phyloP scores from a whole-genome alignment of 495 filamentous ascomycete genomes.

The Cairneyella variabilis region DNA sequence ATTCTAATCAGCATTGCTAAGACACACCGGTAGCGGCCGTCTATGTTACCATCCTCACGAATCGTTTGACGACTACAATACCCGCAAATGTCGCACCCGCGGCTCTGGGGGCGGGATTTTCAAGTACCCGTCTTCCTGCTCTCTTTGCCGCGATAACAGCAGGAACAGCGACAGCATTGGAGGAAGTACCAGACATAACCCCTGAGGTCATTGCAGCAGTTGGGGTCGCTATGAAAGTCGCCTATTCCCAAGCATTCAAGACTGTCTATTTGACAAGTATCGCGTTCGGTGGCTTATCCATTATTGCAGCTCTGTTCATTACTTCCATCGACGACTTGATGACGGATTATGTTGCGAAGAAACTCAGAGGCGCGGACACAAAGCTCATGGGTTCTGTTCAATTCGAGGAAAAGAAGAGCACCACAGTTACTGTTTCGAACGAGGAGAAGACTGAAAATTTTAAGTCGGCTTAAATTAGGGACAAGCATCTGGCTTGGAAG shows the following conservation, averaged over 20 bases:
- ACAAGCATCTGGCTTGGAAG: background rate
- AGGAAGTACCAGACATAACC: constrained; percentile 38
- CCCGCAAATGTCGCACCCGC: constrained; percentile 33
- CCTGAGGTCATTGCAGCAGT: constrained; percentile 29
- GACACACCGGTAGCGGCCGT: constrained; percentile 19
- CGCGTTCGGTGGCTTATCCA: constrained; percentile 11
- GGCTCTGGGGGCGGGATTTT: constrained; percentile 35
- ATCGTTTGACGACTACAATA: constrained; percentile 31
- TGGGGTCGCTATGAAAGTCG: constrained; percentile 29
- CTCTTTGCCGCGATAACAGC: constrained; percentile 32
- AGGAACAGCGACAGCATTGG: constrained; percentile 19
- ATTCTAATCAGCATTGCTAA: constrained; percentile 10
- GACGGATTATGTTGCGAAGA: constrained; percentile 11
- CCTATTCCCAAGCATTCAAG: constrained; percentile 10
- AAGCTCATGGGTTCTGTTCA: constrained; percentile 1
- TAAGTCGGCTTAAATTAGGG: constrained; percentile 1
- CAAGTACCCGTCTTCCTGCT: constrained; percentile 28
- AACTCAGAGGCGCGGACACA: constrained; percentile 3
- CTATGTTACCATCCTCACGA: constrained; percentile 39
- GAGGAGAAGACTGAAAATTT: constrained; percentile 1
- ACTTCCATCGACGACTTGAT: constrained; percentile 6
- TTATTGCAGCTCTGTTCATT: constrained; percentile 13
- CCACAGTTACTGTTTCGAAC: background rate
- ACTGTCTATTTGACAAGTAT: constrained; percentile 13
- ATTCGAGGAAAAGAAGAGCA: background rate